Conservation (phyloP, 2,329 filamentous ascomycete genomes). For the Diaporthe sp. region DNA sequence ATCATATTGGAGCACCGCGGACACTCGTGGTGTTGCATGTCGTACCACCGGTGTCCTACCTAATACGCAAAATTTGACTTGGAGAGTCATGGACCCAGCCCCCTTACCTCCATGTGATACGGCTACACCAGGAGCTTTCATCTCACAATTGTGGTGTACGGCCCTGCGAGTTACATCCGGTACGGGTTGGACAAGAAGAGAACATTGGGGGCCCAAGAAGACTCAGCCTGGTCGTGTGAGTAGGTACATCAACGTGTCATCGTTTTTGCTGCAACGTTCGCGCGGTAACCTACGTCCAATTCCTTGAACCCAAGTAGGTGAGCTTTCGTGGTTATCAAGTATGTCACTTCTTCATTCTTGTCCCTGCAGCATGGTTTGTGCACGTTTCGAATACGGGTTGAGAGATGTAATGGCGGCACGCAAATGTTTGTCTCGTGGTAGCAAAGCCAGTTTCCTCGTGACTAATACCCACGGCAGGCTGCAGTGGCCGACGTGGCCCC, state of each 20-base stretch:
- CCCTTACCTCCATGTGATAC: not conserved
- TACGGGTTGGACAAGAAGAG: not conserved
- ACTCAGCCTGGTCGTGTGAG: not conserved
- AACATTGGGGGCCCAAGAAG: too few species aligned
- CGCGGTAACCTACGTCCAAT: not conserved
- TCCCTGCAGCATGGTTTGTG: not conserved
- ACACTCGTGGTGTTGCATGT: too few species aligned
- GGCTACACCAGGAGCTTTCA: not conserved
- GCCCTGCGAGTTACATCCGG: not conserved
- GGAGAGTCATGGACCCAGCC: not conserved
- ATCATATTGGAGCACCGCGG: rapidly evolving
- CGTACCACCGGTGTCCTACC: too few species aligned
- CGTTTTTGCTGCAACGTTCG: not conserved
- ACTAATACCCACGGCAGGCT: not conserved
- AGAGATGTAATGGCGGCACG: not conserved
- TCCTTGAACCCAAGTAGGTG: not conserved
- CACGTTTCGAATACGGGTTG: not conserved
- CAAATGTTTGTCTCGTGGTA: not conserved
- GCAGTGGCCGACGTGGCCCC: not conserved
- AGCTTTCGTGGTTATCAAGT: not conserved
- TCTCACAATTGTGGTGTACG: not conserved
- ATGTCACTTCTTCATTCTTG: not conserved
- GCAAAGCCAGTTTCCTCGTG: not conserved
- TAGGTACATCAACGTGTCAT: not conserved
- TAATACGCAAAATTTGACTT: too few species aligned